phyloP scores from a whole-genome alignment of 306 rosid genomes.

The Chamaecrista fasciculata region DNA sequence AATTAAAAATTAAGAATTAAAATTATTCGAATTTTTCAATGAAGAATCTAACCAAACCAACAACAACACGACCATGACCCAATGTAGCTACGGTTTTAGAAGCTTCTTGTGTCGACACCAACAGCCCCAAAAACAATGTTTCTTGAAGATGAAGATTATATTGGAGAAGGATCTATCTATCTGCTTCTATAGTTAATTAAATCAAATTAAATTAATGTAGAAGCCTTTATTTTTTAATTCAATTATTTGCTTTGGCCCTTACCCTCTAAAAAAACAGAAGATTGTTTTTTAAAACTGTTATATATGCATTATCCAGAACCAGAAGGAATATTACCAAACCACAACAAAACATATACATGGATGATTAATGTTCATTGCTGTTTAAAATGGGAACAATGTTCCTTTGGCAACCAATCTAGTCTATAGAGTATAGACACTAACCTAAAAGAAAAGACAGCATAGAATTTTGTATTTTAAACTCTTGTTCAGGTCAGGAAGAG shows the following conservation, averaged over 20 bases:
- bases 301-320: too few species aligned
- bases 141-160: neutral
- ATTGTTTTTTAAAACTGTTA: too few species aligned
- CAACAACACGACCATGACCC: neutral
- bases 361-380: neutral
- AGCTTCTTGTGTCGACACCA: constrained; percentile 20
- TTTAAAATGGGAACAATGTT: neutral
- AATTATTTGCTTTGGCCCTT: neutral
- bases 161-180: neutral
- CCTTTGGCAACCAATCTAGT: too few species aligned
- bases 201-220: neutral
- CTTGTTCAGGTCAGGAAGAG: neutral
- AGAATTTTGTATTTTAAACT: too few species aligned
- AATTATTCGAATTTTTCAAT: constrained; percentile 23
- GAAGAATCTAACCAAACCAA: constrained; percentile 4
- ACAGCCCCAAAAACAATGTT: neutral
- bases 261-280: neutral
- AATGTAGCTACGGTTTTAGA: constrained; percentile 24
- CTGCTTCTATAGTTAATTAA: too few species aligned
- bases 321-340: too few species aligned
- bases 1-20: neutral
- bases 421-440: too few species aligned
- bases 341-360: neutral
- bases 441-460: too few species aligned
- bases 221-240: neutral